Base-by-base conservation (phyloP, 202 grass and related monocot species). In the Saccharum hybrid region DNA sequence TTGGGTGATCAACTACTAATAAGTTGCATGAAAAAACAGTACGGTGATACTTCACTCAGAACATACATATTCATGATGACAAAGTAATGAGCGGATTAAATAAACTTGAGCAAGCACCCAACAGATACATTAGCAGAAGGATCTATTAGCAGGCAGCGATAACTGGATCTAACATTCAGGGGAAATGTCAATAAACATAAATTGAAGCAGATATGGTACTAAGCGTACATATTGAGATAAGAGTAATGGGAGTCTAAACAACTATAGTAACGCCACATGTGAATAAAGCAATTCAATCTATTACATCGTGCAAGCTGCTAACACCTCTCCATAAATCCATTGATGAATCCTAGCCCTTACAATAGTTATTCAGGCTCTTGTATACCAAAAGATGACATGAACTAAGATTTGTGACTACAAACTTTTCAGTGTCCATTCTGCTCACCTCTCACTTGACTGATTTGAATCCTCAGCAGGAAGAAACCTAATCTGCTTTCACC, bases 401-500 rank as follows among this genome's bases (percentile, higher is more conserved):
- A 82, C 74, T 84, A 87, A 18, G 4, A 14, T 79, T 78, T 54
- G 38, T 77, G 49, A 85, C 86, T 84, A 81, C 80, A 83, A 80
- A 87, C 41, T 75, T 84, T 80, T 57, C 77, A 81, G 71, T 85
- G 72, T 79, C 82, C 79, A 12, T 74, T 74, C 21, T 76, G 68
- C 86, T 90, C 79, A 92, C 84, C 80, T 86, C 84, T 81, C 45
- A 82, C 83, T 33, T 66, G 63, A 76, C 66, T 34, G 61, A 51
- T 48, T 54, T 54, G 1, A 36, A 67, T 73, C 80, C 71, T 59
- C 64, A 33, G 28, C 10, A 59, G 56, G 52, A 16, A 76, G 57
- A 31, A 83, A 82, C 70, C 86, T 84, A 94, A 85, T 97, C 94
- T 37, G 92, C 80, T 74, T 97, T 97, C 71, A 97, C 91, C 0